A percentile compares a stretch with the other conserved stretches of the same genome.
These are phyloP conservation scores for Heliamphora exappendiculata DNA, from an alignment of 148 eudicot genomes.

Conservation along the genomic window DNA sequence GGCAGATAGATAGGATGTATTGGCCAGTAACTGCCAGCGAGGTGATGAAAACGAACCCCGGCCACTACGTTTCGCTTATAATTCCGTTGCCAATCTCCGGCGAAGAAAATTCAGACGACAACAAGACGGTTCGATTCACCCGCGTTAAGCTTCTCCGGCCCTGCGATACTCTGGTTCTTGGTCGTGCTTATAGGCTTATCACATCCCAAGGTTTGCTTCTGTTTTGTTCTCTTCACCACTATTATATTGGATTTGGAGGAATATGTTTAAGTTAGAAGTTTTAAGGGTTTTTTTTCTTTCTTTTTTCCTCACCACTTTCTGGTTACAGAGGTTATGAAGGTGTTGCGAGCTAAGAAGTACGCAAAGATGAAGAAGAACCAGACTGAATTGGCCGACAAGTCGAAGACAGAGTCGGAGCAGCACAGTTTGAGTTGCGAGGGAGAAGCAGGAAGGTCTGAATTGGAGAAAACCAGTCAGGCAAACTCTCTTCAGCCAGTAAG, in stretches of 20 bases:
- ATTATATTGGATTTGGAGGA: neutral
- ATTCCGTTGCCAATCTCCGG: slow-evolving; percentile 50
- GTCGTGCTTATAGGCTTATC: slow-evolving; percentile 82
- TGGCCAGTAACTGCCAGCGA: slow-evolving; percentile 61
- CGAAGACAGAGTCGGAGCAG: slow-evolving; percentile 20
- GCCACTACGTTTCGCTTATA: slow-evolving; percentile 80
- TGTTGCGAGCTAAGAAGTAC: slow-evolving; percentile 59
- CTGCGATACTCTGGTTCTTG: slow-evolving; percentile 65
- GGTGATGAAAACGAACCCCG: slow-evolving; percentile 85
- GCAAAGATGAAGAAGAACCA: slow-evolving; percentile 61
- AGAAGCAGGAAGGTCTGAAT: slow-evolving; percentile 20
- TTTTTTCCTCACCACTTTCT: slow-evolving; percentile 1
- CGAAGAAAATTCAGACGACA: slow-evolving; percentile 25
- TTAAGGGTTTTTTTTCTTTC: neutral
- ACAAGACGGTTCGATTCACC: slow-evolving; percentile 47
- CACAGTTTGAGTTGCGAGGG: slow-evolving; percentile 17
- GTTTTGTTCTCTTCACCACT: neutral
- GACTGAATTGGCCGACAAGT: slow-evolving; percentile 28
- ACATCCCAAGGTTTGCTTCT: slow-evolving; percentile 63
- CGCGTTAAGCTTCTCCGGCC: slow-evolving; percentile 92
- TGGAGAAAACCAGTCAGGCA: slow-evolving; percentile 43
- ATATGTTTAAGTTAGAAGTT: neutral
- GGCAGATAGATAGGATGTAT: slow-evolving; percentile 69
- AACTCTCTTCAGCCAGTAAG: neutral
- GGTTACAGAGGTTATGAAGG: slow-evolving; percentile 77